Percentiles rank a stretch among this genome's conserved stretches.
These are phyloP conservation scores for Anethum foeniculum DNA, from an alignment of 140 eudicot species.

Conservation along the genomic window DNA sequence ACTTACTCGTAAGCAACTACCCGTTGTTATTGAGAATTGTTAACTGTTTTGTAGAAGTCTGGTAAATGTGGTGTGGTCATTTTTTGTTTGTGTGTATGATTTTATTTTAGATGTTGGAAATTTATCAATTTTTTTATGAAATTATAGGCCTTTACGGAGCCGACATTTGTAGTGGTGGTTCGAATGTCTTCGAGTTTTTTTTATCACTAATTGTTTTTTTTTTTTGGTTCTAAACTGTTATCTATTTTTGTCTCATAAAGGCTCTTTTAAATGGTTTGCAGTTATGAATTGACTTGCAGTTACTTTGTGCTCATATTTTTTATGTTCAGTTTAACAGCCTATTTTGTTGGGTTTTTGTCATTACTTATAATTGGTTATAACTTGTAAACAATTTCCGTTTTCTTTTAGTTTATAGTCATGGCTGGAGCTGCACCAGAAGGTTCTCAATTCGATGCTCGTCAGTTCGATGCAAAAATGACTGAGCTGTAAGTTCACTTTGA, in stretches of 20 bases:
- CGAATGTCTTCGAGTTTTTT: neutral
- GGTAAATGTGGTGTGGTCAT: neutral
- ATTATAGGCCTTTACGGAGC: neutral
- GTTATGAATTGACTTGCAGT: neutral
- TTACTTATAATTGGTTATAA: neutral
- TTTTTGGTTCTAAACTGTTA: neutral
- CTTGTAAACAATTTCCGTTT: neutral
- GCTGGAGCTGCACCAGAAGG: constrained; percentile 56
- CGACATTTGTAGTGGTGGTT: neutral
- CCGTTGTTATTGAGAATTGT: neutral
- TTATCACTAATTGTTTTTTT: neutral
- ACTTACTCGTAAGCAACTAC: neutral
- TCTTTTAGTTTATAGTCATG: constrained; percentile 30
- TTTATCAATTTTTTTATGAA: neutral
- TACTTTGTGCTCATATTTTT: neutral
- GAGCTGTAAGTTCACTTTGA: constrained; percentile 39
- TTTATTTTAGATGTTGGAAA: neutral
- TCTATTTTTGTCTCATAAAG: neutral
- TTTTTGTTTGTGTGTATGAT: neutral
- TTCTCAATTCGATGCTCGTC: constrained; percentile 48
- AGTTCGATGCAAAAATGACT: constrained; percentile 46
- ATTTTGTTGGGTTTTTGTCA: neutral
- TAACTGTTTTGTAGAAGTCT: neutral
- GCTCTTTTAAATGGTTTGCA: neutral
- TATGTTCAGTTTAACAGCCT: neutral